phyloP scores from a whole-genome alignment of 116 monocot species.

The Zostera marina region DNA sequence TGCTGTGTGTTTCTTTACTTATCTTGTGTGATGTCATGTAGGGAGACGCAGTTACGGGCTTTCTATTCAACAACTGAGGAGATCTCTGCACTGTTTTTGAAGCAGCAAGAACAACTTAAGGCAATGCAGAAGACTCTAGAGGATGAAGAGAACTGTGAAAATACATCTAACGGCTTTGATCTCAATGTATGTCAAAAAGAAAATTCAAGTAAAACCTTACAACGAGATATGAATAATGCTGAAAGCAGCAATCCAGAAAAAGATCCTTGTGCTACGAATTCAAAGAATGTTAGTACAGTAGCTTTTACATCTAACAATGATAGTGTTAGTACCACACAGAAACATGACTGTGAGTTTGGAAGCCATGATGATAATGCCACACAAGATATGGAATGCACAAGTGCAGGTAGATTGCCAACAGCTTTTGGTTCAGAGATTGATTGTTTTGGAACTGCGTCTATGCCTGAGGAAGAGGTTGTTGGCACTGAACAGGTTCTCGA shows the following conservation, averaged over 20 bases:
- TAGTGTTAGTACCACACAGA: slow-evolving; percentile 32
- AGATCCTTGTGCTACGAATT: slow-evolving; percentile 16
- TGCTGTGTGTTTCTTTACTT: neutral
- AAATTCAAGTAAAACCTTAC: neutral
- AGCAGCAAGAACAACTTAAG: slow-evolving; percentile 95
- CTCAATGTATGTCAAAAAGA: slow-evolving; percentile 13
- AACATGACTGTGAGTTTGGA: slow-evolving; percentile 33
- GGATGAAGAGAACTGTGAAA: slow-evolving; percentile 80
- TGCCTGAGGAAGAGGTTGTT: slow-evolving; percentile 19
- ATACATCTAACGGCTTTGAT: slow-evolving; percentile 26
- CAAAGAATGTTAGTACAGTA: slow-evolving; percentile 8
- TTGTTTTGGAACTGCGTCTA: slow-evolving; percentile 23
- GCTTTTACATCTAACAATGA: slow-evolving; percentile 13
- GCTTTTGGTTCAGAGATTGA: slow-evolving; percentile 40
- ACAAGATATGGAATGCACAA: slow-evolving; percentile 57
- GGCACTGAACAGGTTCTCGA: slow-evolving; percentile 52
- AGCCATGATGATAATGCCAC: slow-evolving; percentile 35
- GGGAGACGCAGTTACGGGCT: slow-evolving; percentile 89
- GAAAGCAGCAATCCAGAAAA: neutral
- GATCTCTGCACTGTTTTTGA: slow-evolving; percentile 70
- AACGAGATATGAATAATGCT: neutral
- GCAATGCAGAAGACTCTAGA: slow-evolving; percentile 92
- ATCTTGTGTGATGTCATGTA: slow-evolving; percentile 12
- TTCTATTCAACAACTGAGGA: slow-evolving; percentile 98
- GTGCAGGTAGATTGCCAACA: slow-evolving; percentile 26